Evolutionary conservation across 306 rosid species (phyloP).

Genomic region (Urtica urens): DNA sequence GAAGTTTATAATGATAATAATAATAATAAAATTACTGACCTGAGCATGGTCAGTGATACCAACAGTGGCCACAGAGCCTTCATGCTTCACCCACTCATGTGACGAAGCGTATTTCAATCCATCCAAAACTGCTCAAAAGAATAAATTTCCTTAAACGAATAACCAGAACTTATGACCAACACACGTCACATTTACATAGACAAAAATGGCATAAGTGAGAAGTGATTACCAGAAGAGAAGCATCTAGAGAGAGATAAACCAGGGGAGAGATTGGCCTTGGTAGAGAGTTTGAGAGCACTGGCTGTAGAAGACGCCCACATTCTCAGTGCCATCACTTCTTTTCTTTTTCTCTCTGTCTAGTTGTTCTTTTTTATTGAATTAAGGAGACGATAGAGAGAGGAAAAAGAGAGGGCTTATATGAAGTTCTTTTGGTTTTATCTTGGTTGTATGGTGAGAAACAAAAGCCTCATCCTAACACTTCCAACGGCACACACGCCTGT

Average conservation of each 20-base stretch:
- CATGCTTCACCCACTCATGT: constrained; percentile 98
- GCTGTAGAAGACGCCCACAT: constrained; percentile 98
- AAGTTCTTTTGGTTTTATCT: constrained; percentile 37
- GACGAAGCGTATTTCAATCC: constrained; percentile 88
- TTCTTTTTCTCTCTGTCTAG: neutral
- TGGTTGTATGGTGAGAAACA: constrained; percentile 51
- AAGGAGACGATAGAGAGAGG: neutral
- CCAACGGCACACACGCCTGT: neutral
- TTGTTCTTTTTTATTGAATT: neutral
- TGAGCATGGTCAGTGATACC: constrained; percentile 96
- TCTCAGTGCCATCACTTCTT: constrained; percentile 57
- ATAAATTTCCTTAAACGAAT: constrained; percentile 3
- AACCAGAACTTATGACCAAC: neutral
- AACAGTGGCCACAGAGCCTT: constrained; percentile 72
- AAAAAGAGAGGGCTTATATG: neutral
- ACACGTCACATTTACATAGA: neutral
- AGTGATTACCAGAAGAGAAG: constrained; percentile 57
- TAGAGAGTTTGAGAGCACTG: constrained; percentile 66
- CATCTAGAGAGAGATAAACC: constrained; percentile 59
- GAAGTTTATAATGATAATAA: too few species aligned
- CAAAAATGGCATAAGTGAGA: neutral
- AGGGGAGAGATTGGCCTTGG: constrained; percentile 48
- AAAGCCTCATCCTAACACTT: constrained; percentile 48
- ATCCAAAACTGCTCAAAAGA: constrained; percentile 57
- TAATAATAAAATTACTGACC: constrained; percentile 31